Percentiles rank a stretch among this genome's conserved stretches.
These are phyloP conservation scores for Fusarium neocosmosporiellum DNA, from an alignment of 2,329 filamentous ascomycete genomes.

Conservation along the genomic window DNA sequence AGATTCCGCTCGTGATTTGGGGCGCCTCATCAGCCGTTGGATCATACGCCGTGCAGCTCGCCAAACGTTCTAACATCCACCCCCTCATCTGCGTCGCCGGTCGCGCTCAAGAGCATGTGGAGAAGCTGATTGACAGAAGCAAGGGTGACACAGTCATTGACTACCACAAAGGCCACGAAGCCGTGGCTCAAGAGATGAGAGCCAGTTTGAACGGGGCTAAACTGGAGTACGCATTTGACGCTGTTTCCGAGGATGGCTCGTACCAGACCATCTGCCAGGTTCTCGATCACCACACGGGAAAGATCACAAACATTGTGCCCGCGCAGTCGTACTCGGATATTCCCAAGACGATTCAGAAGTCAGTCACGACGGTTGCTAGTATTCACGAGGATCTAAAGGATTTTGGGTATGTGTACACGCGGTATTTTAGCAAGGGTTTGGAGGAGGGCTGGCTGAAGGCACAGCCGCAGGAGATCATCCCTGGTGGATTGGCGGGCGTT, in stretches of 20 bases:
- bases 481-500: constrained; percentile 15
- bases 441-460: constrained; percentile 20
- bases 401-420: not conserved
- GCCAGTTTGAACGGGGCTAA: not conserved
- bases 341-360: constrained; percentile 21
- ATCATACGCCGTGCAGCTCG: constrained; percentile 22
- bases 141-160: constrained; percentile 29
- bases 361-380: constrained; percentile 22
- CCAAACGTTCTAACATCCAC: constrained; percentile 19
- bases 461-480: constrained; percentile 21
- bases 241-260: constrained; percentile 24
- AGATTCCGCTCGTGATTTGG: constrained; percentile 15
- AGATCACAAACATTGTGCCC: constrained; percentile 23
- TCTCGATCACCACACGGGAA: constrained; percentile 2
- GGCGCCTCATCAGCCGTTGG: constrained; percentile 30
- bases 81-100: constrained; percentile 31
- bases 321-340: constrained; percentile 27
- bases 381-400: constrained; percentile 20
- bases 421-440: constrained; percentile 10
- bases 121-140: constrained; percentile 10
- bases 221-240: constrained; percentile 18
- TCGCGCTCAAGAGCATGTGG: constrained; percentile 16
- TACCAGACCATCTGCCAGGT: constrained; percentile 29
- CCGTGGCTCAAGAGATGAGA: constrained; percentile 2
- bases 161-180: constrained; percentile 2